phyloP scores from a whole-genome alignment of 2,329 filamentous ascomycete genomes.

The Paraconiothyrium sp. region DNA sequence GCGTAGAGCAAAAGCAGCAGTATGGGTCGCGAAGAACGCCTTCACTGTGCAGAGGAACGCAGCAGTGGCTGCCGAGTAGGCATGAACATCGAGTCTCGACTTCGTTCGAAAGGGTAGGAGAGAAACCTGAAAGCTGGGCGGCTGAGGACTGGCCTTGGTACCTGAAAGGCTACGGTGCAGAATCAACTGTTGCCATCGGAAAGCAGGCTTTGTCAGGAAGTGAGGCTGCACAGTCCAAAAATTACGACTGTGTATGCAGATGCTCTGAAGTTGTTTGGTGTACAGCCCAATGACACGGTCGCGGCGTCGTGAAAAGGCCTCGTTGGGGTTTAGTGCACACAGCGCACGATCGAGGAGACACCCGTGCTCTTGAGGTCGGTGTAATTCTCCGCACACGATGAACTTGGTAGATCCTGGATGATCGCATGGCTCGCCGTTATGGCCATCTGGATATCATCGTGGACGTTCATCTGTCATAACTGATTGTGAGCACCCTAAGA shows the following conservation, averaged over 20 bases:
- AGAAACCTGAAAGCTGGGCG: background rate
- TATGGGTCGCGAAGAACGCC: constrained; percentile 2
- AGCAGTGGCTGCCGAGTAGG: background rate
- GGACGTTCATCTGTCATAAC: no score
- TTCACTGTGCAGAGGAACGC: background rate
- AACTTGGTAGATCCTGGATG: constrained; percentile 1
- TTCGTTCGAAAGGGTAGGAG: background rate
- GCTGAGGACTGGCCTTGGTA: background rate
- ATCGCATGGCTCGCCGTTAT: background rate
- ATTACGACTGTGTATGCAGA: background rate
- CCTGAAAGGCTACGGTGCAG: background rate
- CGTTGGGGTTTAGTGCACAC: background rate
- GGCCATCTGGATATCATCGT: background rate
- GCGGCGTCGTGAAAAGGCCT: background rate
- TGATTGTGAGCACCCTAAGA: no score
- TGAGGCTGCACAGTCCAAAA: background rate
- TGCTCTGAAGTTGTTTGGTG: background rate
- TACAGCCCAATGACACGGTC: background rate
- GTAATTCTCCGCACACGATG: constrained; percentile 3
- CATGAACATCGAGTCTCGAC: background rate
- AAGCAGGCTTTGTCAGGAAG: background rate
- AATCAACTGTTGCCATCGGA: background rate
- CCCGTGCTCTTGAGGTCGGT: background rate
- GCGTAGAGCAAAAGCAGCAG: constrained; percentile 1
- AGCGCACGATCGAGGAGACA: background rate